Evolutionary conservation across 2,329 filamentous ascomycete species (phyloP).

Genomic region (Sporothrix sp.): DNA sequence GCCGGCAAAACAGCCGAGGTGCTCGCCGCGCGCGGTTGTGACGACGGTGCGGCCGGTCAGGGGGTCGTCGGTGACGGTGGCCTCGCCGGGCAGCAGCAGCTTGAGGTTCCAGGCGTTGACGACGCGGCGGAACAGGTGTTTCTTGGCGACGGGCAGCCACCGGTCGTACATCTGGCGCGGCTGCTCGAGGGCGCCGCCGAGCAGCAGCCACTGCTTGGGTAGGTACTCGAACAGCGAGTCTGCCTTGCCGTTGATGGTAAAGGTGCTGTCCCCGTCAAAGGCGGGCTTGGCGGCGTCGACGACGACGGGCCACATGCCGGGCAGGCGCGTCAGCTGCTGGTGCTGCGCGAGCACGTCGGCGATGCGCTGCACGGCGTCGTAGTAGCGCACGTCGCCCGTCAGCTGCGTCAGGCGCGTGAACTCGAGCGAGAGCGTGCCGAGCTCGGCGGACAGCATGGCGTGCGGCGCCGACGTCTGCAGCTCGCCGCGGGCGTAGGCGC

Average conservation of each 20-base stretch:
- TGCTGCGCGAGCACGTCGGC: constrained; percentile 42
- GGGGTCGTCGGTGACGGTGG: constrained; percentile 22
- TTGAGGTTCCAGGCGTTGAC: constrained; percentile 28
- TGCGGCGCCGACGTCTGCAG: constrained; percentile 34
- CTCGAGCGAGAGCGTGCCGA: constrained; percentile 51
- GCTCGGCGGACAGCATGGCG: constrained; percentile 35
- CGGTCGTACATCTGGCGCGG: constrained; percentile 23
- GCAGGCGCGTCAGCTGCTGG: constrained; percentile 45
- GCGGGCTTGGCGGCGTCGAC: constrained; percentile 45
- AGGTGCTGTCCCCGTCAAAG: constrained; percentile 44
- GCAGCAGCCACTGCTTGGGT: constrained; percentile 54
- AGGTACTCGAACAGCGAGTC: constrained; percentile 57
- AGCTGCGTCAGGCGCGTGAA: constrained; percentile 56
- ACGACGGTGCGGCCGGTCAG: constrained; percentile 20
- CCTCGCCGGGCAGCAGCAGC: constrained; percentile 41
- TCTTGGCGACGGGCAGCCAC: constrained; percentile 27
- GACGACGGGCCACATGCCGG: constrained; percentile 52
- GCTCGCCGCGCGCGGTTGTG: constrained; percentile 34
- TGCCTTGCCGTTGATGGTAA: constrained; percentile 45
- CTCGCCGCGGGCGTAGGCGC: constrained; percentile 32
- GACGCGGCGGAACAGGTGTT: constrained; percentile 31
- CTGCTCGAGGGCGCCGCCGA: constrained; percentile 48
- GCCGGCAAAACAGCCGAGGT: constrained; percentile 53
- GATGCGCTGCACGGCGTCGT: constrained; percentile 51
- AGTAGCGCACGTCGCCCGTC: constrained; percentile 49